phyloP scores from a whole-genome alignment of 2,329 filamentous ascomycete species.

The Botryotinia calthae region DNA sequence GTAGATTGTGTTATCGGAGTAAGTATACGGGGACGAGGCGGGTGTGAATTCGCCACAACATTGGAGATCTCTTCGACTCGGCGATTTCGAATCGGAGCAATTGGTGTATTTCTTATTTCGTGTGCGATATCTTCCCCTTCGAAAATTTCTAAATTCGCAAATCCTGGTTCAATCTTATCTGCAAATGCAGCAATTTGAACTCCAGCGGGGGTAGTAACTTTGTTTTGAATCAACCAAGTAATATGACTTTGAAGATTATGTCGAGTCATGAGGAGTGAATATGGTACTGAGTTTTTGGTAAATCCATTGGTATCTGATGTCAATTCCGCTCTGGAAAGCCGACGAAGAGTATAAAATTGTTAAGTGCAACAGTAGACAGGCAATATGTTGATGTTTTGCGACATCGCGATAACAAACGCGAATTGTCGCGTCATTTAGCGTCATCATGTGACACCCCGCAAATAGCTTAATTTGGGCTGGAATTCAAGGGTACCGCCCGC shows the following conservation, averaged over 20 bases:
- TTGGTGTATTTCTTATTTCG: slow-evolving; percentile 14
- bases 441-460: slow-evolving; percentile 10
- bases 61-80: slow-evolving; percentile 26
- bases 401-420: slow-evolving; percentile 3
- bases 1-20: slow-evolving; percentile 23
- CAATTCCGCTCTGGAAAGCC: neutral
- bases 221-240: slow-evolving; percentile 37
- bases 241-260: slow-evolving; percentile 39
- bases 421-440: slow-evolving; percentile 9
- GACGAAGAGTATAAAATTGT: neutral
- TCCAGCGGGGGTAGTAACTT: slow-evolving; percentile 32
- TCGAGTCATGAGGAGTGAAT: slow-evolving; percentile 38
- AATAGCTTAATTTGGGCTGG: neutral
- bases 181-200: slow-evolving; percentile 21
- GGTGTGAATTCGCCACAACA: slow-evolving; percentile 29
- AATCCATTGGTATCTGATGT: slow-evolving; percentile 31
- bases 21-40: slow-evolving; percentile 28
- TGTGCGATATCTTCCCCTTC: slow-evolving; percentile 23
- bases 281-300: slow-evolving; percentile 23
- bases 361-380: neutral
- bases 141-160: slow-evolving; percentile 12
- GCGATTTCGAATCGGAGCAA: slow-evolving; percentile 24
- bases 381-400: neutral
- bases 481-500: neutral
- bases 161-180: slow-evolving; percentile 16